A percentile compares a stretch with the other conserved stretches of the same genome.
Conservation (phyloP, 352 stramenopile genomes). For the Globisporangium yorkense region DNA sequence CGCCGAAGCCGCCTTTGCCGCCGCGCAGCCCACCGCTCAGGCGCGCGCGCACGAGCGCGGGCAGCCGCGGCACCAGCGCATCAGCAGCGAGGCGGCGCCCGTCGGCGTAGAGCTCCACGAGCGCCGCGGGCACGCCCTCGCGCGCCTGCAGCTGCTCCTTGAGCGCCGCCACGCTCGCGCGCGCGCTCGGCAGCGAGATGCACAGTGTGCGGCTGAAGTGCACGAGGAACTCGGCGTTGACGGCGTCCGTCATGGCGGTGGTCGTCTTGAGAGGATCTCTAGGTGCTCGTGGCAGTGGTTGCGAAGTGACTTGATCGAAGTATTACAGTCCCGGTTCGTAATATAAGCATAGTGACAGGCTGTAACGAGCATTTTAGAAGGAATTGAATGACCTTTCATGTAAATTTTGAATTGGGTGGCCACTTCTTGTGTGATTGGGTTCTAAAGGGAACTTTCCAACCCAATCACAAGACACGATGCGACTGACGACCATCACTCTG, state of each 20-base stretch:
- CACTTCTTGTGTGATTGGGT: too few species aligned
- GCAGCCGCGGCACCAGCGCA: slow-evolving; percentile 35
- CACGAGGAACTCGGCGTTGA: slow-evolving; percentile 71
- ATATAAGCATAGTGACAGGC: too few species aligned
- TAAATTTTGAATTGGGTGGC: too few species aligned
- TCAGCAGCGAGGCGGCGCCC: slow-evolving; percentile 40
- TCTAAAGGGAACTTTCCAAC: too few species aligned
- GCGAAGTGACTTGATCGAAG: too few species aligned
- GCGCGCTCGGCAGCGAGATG: slow-evolving; percentile 40
- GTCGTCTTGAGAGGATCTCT: neutral
- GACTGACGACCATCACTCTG: neutral
- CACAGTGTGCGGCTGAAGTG: slow-evolving; percentile 75
- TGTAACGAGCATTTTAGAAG: too few species aligned
- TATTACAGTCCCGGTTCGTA: too few species aligned
- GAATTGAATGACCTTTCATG: too few species aligned
- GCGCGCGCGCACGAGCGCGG: slow-evolving; percentile 53
- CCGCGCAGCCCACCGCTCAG: slow-evolving; percentile 58
- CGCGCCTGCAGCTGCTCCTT: slow-evolving; percentile 34
- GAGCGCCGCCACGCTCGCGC: slow-evolving; percentile 34
- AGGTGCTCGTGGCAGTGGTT: neutral
- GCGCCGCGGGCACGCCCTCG: slow-evolving; percentile 32
- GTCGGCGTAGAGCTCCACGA: slow-evolving; percentile 61
- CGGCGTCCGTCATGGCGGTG: slow-evolving; percentile 21
- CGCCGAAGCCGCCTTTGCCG: slow-evolving; percentile 81
- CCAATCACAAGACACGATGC: neutral